Evolutionary conservation across 2,329 filamentous ascomycete genomes (phyloP).

Genomic region (Scedosporium aurantiacum): DNA sequence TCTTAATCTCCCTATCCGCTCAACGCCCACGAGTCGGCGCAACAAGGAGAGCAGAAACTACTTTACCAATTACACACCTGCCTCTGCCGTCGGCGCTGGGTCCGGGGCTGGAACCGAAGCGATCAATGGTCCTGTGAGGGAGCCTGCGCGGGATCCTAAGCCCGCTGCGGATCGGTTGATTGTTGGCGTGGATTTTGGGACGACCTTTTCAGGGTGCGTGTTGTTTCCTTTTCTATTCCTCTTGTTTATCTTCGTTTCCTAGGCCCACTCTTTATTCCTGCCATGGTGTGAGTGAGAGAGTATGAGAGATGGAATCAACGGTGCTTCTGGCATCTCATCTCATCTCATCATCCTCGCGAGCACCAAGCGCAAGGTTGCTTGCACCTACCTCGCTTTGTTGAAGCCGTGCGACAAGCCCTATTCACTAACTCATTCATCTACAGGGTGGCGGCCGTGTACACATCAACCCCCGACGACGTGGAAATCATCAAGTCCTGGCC

Average conservation of each 20-base stretch:
- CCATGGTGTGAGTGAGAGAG: not conserved
- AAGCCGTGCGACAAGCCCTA: not conserved
- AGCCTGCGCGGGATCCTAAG: slow-evolving; percentile 40
- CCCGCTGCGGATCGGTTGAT: slow-evolving; percentile 54
- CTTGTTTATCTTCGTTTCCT: slow-evolving; percentile 5
- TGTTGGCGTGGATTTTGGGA: slow-evolving; percentile 73
- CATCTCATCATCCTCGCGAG: no score
- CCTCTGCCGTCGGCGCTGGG: slow-evolving; percentile 26
- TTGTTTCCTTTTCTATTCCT: slow-evolving; percentile 11
- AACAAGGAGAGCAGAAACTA: slow-evolving; percentile 46
- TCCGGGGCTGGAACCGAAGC: slow-evolving; percentile 34
- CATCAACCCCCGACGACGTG: slow-evolving; percentile 65
- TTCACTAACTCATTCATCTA: not conserved
- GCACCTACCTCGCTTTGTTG: no score
- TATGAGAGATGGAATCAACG: slow-evolving; percentile 19
- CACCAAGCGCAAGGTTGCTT: no score
- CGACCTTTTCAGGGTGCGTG: slow-evolving; percentile 67
- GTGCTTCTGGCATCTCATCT: slow-evolving; percentile 13
- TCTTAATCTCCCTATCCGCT: slow-evolving; percentile 42
- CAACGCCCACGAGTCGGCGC: slow-evolving; percentile 33
- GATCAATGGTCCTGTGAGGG: slow-evolving; percentile 49
- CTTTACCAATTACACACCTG: slow-evolving; percentile 43
- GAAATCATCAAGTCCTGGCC: slow-evolving; percentile 82
- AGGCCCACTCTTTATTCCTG: slow-evolving; percentile 6
- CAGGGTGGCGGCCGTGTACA: slow-evolving; percentile 58